Evolutionary conservation across 768 basidiomycete species (phyloP).

Genomic region (Suillus lakei): DNA sequence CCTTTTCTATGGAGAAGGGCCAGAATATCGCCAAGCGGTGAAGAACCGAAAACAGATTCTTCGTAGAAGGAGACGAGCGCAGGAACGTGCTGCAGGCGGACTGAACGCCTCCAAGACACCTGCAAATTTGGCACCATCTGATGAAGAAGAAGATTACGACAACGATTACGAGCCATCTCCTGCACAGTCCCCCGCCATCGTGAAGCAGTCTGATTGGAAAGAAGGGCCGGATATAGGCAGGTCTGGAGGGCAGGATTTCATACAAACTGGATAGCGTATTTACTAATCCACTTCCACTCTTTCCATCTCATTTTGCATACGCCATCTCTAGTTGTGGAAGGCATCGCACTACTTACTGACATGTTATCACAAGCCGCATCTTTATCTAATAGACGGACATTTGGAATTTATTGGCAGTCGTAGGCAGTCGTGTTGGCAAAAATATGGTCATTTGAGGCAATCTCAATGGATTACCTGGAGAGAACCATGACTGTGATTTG

Average conservation of each 20-base stretch:
- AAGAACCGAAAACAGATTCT: conserved; percentile 81
- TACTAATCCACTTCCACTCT: conserved; percentile 13
- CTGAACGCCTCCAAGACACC: conserved; percentile 26
- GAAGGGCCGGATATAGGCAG: conserved; percentile 20
- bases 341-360: conserved; percentile 27
- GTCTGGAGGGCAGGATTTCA: conserved; percentile 21
- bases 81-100: conserved; percentile 61
- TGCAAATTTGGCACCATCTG: conserved; percentile 20
- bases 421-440: conserved; percentile 21
- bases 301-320: conserved; percentile 18
- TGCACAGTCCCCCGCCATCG: conserved; percentile 11
- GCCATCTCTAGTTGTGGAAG: conserved; percentile 21
- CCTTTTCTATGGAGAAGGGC: conserved; percentile 87
- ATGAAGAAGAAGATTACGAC: conserved; percentile 29
- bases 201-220: conserved; percentile 20
- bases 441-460: conserved; percentile 29
- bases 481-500: conserved; percentile 19
- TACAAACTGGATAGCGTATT: conserved; percentile 28
- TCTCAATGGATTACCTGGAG: conserved; percentile 20
- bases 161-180: conserved; percentile 20
- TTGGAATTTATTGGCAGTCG: conserved; percentile 25
- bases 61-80: conserved; percentile 67
- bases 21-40: conserved; percentile 65
- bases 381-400: conserved; percentile 44
- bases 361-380: conserved; percentile 25